Evolutionary conservation across 352 stramenopile species (phyloP).

Genomic region (Bremia lactucae): DNA sequence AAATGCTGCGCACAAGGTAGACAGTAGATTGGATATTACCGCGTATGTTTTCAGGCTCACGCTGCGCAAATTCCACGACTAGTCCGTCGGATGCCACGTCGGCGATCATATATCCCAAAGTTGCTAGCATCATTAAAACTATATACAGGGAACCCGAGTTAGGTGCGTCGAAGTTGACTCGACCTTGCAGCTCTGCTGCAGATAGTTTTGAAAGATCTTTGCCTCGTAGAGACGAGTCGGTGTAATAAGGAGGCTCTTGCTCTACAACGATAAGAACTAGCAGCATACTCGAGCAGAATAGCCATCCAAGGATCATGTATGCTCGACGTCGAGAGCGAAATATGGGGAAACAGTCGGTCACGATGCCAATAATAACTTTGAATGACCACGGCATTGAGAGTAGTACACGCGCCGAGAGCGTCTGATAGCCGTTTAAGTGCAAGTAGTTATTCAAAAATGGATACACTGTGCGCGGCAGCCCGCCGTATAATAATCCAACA

Average conservation of each 20-base stretch:
- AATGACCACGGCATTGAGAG: constrained; percentile 50
- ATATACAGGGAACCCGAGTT: constrained; percentile 22
- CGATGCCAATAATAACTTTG: constrained; percentile 55
- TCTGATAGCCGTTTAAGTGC: constrained; percentile 56
- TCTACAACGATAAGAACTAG: constrained; percentile 33
- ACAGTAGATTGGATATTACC: constrained; percentile 30
- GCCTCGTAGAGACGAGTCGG: constrained; percentile 30
- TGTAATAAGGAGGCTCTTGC: constrained; percentile 42
- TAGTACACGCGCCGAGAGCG: constrained; percentile 44
- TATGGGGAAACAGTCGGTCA: constrained; percentile 59
- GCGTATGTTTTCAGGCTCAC: constrained; percentile 30
- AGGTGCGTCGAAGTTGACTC: constrained; percentile 22
- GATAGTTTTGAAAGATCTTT: constrained; percentile 37
- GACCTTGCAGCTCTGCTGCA: constrained; percentile 8
- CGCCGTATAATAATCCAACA: constrained; percentile 51
- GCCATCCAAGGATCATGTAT: constrained; percentile 67
- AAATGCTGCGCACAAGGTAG: constrained; percentile 23
- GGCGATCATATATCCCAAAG: constrained; percentile 27
- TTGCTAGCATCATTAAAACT: constrained; percentile 30
- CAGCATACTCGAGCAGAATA: constrained; percentile 40
- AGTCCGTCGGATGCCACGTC: constrained; percentile 28
- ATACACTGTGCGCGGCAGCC: constrained; percentile 49
- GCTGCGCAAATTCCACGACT: constrained; percentile 43
- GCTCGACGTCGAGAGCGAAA: constrained; percentile 40
- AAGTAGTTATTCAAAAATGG: constrained; percentile 71